phyloP scores from a whole-genome alignment of 2,329 filamentous ascomycete species.

The Fusarium armeniacum region DNA sequence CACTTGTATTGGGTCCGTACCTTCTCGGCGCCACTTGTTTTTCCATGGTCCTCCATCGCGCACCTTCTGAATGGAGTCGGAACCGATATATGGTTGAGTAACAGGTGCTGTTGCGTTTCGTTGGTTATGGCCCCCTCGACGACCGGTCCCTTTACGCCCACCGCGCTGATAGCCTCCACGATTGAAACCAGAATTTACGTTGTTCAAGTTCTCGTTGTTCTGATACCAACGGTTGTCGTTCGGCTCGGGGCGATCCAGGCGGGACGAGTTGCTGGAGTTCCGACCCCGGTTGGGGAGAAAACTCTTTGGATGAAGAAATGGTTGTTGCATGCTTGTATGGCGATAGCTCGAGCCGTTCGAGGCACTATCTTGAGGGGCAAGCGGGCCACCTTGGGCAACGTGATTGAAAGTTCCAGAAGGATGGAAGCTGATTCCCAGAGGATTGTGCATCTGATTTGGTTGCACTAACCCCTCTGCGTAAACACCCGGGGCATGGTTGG shows the following conservation, averaged over 20 bases:
- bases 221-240: slow-evolving; percentile 32
- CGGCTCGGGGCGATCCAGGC: slow-evolving; percentile 19
- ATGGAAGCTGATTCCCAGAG: slow-evolving; percentile 20
- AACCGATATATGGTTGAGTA: slow-evolving; percentile 15
- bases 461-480: slow-evolving; percentile 7
- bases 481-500: not conserved
- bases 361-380: slow-evolving; percentile 10
- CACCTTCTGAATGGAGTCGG: slow-evolving; percentile 27
- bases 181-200: slow-evolving; percentile 1
- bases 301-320: slow-evolving; percentile 14
- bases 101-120: slow-evolving; percentile 42
- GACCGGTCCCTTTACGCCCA: slow-evolving; percentile 26
- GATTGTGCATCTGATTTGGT: slow-evolving; percentile 4
- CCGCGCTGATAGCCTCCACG: slow-evolving; percentile 36
- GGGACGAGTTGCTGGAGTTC: slow-evolving; percentile 24
- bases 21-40: slow-evolving; percentile 39
- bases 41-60: slow-evolving; percentile 37
- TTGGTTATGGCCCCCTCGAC: slow-evolving; percentile 39
- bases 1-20: slow-evolving; percentile 17
- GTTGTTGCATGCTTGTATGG: slow-evolving; percentile 16
- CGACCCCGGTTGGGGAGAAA: slow-evolving; percentile 8
- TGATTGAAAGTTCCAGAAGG: slow-evolving; percentile 7
- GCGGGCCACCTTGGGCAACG: slow-evolving; percentile 2
- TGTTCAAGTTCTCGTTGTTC: slow-evolving; percentile 27
- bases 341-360: slow-evolving; percentile 19